A percentile compares a stretch with the other conserved stretches of the same genome.
phyloP scores from a whole-genome alignment of 306 rosid species.

The Cucumis melo region DNA sequence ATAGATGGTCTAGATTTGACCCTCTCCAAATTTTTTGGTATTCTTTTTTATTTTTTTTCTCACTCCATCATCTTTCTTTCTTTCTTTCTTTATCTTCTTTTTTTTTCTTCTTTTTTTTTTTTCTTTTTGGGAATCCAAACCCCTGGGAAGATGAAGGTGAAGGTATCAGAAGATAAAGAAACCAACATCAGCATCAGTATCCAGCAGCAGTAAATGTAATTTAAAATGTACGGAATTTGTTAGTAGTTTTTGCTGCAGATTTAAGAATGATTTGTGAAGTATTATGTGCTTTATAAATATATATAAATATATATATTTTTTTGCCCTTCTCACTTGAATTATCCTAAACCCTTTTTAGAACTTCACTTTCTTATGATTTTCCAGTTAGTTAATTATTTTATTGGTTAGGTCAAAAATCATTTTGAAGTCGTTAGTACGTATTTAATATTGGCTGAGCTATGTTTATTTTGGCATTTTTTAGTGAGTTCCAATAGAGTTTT shows the following conservation, averaged over 20 bases:
- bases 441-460: too few relatives aligned
- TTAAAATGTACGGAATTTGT: constrained; percentile 11
- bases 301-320: not conserved
- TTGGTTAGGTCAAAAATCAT: too few relatives aligned
- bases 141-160: constrained; percentile 5
- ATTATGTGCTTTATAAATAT: constrained; percentile 4
- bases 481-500: too few relatives aligned
- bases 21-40: constrained; percentile 6
- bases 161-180: constrained; percentile 11
- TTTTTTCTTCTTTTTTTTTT: not conserved
- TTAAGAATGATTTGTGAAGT: constrained; percentile 16
- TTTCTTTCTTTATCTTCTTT: not conserved
- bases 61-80: not conserved
- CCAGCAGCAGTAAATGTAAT: constrained; percentile 13
- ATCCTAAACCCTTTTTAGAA: too few relatives aligned
- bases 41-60: constrained; percentile 5
- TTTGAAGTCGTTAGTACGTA: too few relatives aligned
- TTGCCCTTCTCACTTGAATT: not conserved
- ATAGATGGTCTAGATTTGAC: constrained; percentile 5
- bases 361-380: not conserved
- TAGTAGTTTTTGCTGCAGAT: constrained; percentile 14
- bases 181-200: constrained; percentile 4
- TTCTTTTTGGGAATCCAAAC: not conserved
- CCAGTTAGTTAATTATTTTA: not conserved
- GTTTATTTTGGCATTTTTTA: too few relatives aligned